Percentiles rank a stretch among this genome's conserved stretches.
Evolutionary conservation across 805 yeast genomes (phyloP).

Genomic region (Wilhelminamyces savonicus): DNA sequence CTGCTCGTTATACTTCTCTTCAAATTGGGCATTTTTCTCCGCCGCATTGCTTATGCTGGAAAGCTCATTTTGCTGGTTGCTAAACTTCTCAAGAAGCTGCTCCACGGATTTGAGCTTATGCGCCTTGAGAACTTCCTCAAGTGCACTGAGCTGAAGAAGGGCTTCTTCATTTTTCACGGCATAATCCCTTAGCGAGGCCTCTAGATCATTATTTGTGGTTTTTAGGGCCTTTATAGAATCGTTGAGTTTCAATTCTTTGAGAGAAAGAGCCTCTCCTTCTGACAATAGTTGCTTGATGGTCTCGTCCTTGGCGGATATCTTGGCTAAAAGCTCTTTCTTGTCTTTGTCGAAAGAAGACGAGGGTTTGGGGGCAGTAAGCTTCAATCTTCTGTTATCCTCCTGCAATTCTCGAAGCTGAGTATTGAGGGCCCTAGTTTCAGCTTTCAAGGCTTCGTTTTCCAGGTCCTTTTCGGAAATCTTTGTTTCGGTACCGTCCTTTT

Average conservation of each 20-base stretch:
- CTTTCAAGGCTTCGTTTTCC: not conserved
- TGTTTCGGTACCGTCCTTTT: not conserved
- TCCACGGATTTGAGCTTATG: conserved; percentile 22
- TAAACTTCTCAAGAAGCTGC: conserved; percentile 17
- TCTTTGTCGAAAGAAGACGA: no score
- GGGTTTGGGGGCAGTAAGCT: not conserved
- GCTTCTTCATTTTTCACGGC: conserved; percentile 24
- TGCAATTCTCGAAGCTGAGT: not conserved
- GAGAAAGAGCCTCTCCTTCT: conserved; percentile 72
- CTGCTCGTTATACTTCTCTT: conserved; percentile 18
- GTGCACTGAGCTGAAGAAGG: conserved; percentile 30
- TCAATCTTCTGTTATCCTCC: no score
- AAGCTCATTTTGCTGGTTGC: conserved; percentile 8
- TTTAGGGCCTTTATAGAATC: conserved; percentile 62
- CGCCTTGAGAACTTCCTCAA: conserved; percentile 24
- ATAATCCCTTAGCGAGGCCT: conserved; percentile 20
- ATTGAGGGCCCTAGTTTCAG: conserved; percentile 1
- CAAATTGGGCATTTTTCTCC: conserved; percentile 15
- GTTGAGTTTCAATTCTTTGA: conserved; percentile 62
- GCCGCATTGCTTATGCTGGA: conserved; percentile 10
- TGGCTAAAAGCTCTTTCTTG: conserved; percentile 16
- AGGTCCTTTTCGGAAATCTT: conserved; percentile 1
- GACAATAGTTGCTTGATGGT: conserved; percentile 59
- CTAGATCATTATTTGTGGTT: conserved; percentile 21
- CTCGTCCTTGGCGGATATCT: conserved; percentile 45